Evolutionary conservation across 179 eudicot genomes (phyloP), one percentile per base, ranked within the genome.

Genomic region (Carnegiea gigantea): DNA sequence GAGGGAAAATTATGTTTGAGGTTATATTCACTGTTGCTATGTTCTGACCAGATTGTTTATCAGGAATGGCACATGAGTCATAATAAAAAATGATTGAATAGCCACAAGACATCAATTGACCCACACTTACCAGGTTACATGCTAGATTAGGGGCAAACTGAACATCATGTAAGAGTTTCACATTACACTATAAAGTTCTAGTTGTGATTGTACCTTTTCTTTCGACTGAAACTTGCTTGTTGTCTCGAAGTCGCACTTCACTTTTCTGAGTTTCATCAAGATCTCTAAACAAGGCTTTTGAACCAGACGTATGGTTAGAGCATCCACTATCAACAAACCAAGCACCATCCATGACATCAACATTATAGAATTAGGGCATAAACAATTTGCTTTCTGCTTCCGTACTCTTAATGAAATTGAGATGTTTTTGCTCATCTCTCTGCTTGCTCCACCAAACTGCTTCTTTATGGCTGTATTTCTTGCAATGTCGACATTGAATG

Each of bases 51-150:
- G 74, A 49, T 0, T 40, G 23, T 40, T 82, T 81, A 33, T 78
- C 79, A 46, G 8, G 13, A 13, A 85, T 73, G 1, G 24, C 49
- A 75, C 81, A 85, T 0, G 13, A 17, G 11, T 40, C 74, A 79
- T 82, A 78, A 74, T 85, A 82, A 79, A 84, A 84, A 24, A 51
- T 3, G 33, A 84, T 10, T 20, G 79, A n/a, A 78, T 78, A 78
- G 0, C 82, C 84, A 38, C 82, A 78, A 54, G 20, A 4, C 21
- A 54, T 13, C 60, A 54, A 54, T 17, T 54, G 20, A 7, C 20
- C 60, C 0, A 84, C 36, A 76, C 79, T 83, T 2, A 79, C 15
- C 53, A 84, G 9, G 67, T 82, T 85, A n/a, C 78, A 60, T 12
- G 74, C 59, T 30, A 85, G 30, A 33, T 28, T 20, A 13, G 87